A percentile compares a stretch with the other conserved stretches of the same genome.
phyloP scores from a whole-genome alignment of 129 eudicot genomes.

The Tanacetum coccineum region DNA sequence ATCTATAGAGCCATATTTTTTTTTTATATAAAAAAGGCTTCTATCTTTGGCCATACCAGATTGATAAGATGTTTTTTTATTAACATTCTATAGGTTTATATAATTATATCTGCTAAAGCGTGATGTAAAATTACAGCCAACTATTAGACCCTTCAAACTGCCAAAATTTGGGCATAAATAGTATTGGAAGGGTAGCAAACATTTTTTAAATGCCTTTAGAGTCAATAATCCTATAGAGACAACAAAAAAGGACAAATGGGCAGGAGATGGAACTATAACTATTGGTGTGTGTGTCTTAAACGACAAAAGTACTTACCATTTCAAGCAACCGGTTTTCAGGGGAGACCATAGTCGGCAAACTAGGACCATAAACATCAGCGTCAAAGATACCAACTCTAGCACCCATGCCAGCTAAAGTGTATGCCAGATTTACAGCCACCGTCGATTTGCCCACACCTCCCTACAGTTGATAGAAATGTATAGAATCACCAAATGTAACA shows the following conservation, averaged over 20 bases:
- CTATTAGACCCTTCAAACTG: no score
- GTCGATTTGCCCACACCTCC: slow-evolving; percentile 99
- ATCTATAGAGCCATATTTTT: slow-evolving; percentile 1
- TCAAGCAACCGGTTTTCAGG: slow-evolving; percentile 90
- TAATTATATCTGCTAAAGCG: no score
- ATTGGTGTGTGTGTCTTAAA: not conserved
- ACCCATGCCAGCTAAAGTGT: slow-evolving; percentile 99
- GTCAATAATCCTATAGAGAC: no score
- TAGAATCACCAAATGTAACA: slow-evolving; percentile 8
- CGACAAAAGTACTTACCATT: slow-evolving; percentile 52
- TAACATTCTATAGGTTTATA: no score
- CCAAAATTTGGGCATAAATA: no score
- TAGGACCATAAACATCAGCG: slow-evolving; percentile 99
- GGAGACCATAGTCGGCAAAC: slow-evolving; percentile 98
- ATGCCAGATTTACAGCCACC: slow-evolving; percentile 96
- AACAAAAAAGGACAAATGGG: no score
- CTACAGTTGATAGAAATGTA: slow-evolving; percentile 36
- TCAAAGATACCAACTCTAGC: slow-evolving; percentile 99
- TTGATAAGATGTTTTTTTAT: slow-evolving; percentile 2
- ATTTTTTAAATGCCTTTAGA: no score
- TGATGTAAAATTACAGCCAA: no score
- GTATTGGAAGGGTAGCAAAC: no score
- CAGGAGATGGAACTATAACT: no score
- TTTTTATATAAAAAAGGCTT: not conserved
- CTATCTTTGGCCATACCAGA: not conserved